Base-by-base conservation (phyloP, 2,329 filamentous ascomycete genomes). In the Penicillium sp. region DNA sequence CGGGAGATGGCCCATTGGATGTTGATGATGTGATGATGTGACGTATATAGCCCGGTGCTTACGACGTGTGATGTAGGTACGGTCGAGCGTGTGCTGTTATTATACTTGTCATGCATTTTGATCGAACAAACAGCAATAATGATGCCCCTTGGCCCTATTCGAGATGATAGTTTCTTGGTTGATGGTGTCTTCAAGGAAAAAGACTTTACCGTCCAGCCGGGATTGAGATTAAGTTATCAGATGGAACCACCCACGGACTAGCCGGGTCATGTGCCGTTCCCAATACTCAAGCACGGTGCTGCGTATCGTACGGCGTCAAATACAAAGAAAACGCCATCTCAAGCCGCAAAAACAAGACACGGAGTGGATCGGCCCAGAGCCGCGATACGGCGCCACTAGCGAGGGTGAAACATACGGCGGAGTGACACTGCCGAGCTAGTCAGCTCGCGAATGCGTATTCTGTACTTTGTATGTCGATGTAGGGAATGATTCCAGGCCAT, bases 141-240 rank as follows among this genome's bases (percentile, higher is more conserved):
- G 52, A 51, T 44, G 41, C 3, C 19, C 19, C 19, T 22, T 3
- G 19, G n/a, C n/a, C n/a, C 5, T 22, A 22, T 22, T 22, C 19
- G 19, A 3, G 19, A 22, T 22, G 19, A 22, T 22, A 22, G n/a
- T n/a, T n/a, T n/a, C n/a, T n/a, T n/a, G n/a, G n/a, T n/a, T n/a
- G n/a, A n/a, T n/a, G n/a, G n/a, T n/a, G n/a, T 22, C 19, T 22
- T 22, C 19, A 14, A 36, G 31, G 3, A 5, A 22, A 43, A 10
- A 5, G 8, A 11, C 11, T 11, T 2, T 8, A 6, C 8, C 25
- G 7, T 25, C 25, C 13, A 9, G 40, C 22, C 34, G 13, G 42
- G 16, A 31, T 25, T 10, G 10, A 36, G 49, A 46, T 46, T 49
- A 43, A 53, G 52, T 56, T 55, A 58, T 56, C 52, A 51, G 54